Conservation (phyloP, 352 stramenopile species). For the Phytophthora ohioensis region DNA sequence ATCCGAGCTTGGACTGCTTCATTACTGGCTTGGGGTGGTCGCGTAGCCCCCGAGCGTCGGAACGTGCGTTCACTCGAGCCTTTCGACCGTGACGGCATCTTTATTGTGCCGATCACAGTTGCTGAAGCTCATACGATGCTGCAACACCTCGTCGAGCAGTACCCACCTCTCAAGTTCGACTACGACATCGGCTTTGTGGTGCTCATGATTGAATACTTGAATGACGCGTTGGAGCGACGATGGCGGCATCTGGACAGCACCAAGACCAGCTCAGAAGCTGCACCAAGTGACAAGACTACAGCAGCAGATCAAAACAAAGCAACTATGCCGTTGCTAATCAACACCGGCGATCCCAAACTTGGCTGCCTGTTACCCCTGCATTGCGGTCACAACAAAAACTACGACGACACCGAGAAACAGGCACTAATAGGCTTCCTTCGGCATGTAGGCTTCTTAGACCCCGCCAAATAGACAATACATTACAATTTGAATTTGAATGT, state of each 20-base stretch:
- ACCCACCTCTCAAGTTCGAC: conserved; percentile 74
- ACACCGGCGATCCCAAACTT: conserved; percentile 44
- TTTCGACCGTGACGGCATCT: conserved; percentile 76
- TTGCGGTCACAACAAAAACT: conserved; percentile 90
- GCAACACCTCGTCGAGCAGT: conserved; percentile 63
- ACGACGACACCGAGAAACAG: conserved; percentile 75
- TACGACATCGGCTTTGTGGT: conserved; percentile 77
- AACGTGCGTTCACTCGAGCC: conserved; percentile 52
- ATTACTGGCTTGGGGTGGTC: conserved; percentile 77
- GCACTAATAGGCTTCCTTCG: conserved; percentile 68
- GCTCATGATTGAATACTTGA: conserved; percentile 82
- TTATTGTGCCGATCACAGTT: conserved; percentile 71
- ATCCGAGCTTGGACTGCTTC: conserved; percentile 86
- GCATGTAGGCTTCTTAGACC: conserved; percentile 49
- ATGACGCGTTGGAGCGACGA: conserved; percentile 64
- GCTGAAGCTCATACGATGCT: conserved; percentile 62
- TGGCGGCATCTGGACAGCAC: conserved; percentile 59
- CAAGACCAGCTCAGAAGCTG: conserved; percentile 15
- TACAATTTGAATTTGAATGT: background rate
- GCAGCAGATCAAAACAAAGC: conserved; percentile 13
- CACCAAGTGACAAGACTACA: conserved; percentile 13
- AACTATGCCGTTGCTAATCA: conserved; percentile 42
- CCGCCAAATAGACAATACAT: conserved; percentile 25
- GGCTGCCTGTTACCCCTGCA: conserved; percentile 76
- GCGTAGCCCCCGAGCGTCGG: conserved; percentile 45